Evolutionary conservation across 1,284 basidiomycete genomes (phyloP).

Genomic region (Mycena citricolor): DNA sequence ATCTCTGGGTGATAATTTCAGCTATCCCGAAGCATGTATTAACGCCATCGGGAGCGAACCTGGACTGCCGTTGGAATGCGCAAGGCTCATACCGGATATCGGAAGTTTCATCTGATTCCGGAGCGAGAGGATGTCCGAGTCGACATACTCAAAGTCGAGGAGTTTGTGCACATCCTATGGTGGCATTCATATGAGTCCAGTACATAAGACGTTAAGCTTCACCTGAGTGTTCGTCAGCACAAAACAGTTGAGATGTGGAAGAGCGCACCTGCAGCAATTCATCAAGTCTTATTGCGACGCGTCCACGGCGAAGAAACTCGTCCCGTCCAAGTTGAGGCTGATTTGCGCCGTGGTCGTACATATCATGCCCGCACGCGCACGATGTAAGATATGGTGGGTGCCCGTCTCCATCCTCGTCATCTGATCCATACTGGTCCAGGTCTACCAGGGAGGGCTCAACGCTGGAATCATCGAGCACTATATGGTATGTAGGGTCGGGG

Average conservation of each 20-base stretch:
- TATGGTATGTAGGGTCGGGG: conserved; percentile 54
- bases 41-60: too few relatives aligned
- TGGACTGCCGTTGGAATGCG: conserved; percentile 34
- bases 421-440: conserved; percentile 64
- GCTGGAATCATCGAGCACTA: conserved; percentile 53
- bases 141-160: conserved; percentile 74
- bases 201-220: conserved; percentile 1
- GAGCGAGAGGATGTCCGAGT: conserved; percentile 69
- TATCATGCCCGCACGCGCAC: conserved; percentile 78
- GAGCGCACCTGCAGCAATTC: conserved; percentile 75
- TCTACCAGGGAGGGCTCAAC: conserved; percentile 50
- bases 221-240: conserved; percentile 6
- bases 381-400: conserved; percentile 56
- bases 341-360: conserved; percentile 70
- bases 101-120: conserved; percentile 69
- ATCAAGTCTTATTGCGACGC: conserved; percentile 81
- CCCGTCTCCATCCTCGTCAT: conserved; percentile 58
- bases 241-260: too few relatives aligned
- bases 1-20: conserved; percentile 30
- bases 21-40: too few relatives aligned
- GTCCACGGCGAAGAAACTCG: conserved; percentile 70
- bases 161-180: conserved; percentile 72
- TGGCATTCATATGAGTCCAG: conserved; percentile 7
- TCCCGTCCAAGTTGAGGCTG: conserved; percentile 50
- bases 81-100: conserved; percentile 45